Conservation (phyloP, 1,139 yeast species). For the Pichia sp. region DNA sequence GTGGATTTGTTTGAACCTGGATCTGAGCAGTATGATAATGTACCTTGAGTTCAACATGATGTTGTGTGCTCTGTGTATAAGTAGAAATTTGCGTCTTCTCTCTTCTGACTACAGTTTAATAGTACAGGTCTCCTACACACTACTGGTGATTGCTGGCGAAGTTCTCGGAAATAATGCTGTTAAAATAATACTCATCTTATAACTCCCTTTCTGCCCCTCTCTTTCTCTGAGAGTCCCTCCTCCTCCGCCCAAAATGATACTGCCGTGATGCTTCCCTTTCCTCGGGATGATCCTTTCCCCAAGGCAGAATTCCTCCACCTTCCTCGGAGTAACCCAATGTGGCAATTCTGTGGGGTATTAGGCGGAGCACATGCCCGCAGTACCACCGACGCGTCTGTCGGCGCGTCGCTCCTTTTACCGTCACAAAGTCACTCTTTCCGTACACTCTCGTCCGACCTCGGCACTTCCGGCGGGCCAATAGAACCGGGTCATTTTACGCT, state of each 20-base stretch:
- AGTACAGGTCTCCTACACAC: no score
- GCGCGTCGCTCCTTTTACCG: not conserved
- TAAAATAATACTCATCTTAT: no score
- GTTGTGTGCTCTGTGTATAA: no score
- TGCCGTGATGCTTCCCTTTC: not conserved
- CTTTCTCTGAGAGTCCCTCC: no score
- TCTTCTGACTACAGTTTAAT: no score
- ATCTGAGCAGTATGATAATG: not conserved
- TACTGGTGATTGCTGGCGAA: no score
- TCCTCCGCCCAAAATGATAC: not conserved
- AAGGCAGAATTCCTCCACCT: not conserved
- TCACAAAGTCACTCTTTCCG: not conserved
- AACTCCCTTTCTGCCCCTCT: not conserved
- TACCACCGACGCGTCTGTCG: not conserved
- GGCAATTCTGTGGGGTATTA: conserved; percentile 6
- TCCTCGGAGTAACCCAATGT: conserved; percentile 5
- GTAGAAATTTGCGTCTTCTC: no score
- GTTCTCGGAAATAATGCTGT: no score
- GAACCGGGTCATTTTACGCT: not conserved
- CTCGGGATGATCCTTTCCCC: not conserved
- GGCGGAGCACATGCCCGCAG: not conserved
- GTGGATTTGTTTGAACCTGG: not conserved
- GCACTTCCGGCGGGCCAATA: not conserved
- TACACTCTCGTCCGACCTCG: not conserved
- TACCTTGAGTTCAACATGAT: not conserved